phyloP scores from a whole-genome alignment of 2,329 filamentous ascomycete genomes.

The Neobulgaria alba region DNA sequence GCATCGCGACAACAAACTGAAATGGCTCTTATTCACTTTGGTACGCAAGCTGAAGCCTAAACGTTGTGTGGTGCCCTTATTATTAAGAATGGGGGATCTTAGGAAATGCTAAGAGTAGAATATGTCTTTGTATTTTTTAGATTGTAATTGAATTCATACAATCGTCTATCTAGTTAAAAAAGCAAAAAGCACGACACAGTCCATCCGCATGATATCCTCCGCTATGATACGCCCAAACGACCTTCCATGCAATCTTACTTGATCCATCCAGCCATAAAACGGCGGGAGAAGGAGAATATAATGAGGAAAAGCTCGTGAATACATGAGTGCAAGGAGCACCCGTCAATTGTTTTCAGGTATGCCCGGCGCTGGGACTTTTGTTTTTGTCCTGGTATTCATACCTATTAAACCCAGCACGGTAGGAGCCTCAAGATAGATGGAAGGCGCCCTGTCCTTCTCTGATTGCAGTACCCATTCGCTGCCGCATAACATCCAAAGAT shows the following conservation, averaged over 20 bases:
- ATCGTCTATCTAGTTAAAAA: constrained; percentile 23
- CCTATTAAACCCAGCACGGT: constrained; percentile 7
- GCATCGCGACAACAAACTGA: too few species aligned
- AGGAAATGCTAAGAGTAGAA: not conserved
- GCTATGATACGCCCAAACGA: constrained; percentile 28
- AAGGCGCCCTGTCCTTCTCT: constrained; percentile 96
- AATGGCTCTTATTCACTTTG: too few species aligned
- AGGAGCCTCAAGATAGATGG: constrained; percentile 65
- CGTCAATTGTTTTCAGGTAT: constrained; percentile 14
- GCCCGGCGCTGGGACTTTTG: constrained; percentile 8
- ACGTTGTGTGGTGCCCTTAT: too few species aligned
- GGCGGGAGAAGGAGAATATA: constrained; percentile 3
- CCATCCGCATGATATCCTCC: constrained; percentile 16
- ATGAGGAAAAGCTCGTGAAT: constrained; percentile 20
- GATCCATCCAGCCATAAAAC: constrained; percentile 13
- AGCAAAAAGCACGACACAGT: constrained; percentile 11
- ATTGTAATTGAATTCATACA: not conserved
- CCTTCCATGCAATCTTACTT: constrained; percentile 30
- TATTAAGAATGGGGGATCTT: too few species aligned
- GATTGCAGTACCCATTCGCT: constrained; percentile 76
- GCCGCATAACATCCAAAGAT: constrained; percentile 63
- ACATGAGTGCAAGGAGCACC: constrained; percentile 22
- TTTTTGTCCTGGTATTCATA: constrained; percentile 9
- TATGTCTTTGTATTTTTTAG: not conserved
- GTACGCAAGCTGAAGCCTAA: too few species aligned